Percentiles rank a stretch among this genome's conserved stretches.
These are phyloP conservation scores for Fusarium tuaranense DNA, from an alignment of 2,329 filamentous ascomycete species.

Conservation along the genomic window DNA sequence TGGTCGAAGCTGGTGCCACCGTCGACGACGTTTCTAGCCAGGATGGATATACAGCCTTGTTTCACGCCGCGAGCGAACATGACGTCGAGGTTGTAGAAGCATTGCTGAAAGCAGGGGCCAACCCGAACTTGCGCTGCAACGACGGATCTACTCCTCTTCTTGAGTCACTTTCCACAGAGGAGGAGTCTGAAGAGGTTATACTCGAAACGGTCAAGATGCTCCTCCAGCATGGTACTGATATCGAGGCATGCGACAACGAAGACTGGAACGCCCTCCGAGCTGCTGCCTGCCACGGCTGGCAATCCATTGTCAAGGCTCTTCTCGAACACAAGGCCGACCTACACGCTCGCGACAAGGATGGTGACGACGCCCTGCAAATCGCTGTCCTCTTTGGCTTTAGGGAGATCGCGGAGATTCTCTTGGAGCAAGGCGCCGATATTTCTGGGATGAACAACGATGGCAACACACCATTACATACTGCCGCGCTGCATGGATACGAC, in stretches of 20 bases:
- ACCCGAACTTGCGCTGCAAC: not conserved
- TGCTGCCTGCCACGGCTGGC: not conserved
- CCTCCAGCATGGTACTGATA: not conserved
- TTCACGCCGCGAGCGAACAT: not conserved
- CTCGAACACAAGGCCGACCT: not conserved
- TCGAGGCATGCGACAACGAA: not conserved
- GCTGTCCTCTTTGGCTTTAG: not conserved
- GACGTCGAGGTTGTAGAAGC: not conserved
- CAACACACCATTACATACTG: not conserved
- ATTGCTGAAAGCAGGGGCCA: not conserved
- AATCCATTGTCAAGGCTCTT: not conserved
- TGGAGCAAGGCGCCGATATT: not conserved
- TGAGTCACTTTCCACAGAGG: not conserved
- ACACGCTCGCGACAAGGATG: not conserved
- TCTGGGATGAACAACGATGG: not conserved
- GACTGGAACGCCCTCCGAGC: not conserved
- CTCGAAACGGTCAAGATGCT: not conserved
- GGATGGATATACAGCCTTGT: not conserved
- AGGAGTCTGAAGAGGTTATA: not conserved
- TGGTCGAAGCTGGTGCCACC: not conserved
- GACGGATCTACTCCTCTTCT: not conserved
- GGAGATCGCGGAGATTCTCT: not conserved
- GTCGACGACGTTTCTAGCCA: not conserved
- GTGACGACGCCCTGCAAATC: not conserved
- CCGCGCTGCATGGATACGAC: not conserved